phyloP scores from a whole-genome alignment of 805 yeast genomes.

The Pachysolen tannophilus region DNA sequence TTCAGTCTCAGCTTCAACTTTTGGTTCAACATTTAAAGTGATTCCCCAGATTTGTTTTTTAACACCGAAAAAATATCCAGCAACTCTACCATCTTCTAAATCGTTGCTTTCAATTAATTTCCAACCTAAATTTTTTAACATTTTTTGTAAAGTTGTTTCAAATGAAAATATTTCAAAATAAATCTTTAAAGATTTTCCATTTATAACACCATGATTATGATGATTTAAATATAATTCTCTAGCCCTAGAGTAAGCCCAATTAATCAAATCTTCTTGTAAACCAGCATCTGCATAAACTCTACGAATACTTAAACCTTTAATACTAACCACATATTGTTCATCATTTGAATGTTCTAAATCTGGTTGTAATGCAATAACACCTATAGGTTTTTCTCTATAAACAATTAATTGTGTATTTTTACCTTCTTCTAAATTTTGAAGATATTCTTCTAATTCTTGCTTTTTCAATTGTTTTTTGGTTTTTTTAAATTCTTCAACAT shows the following conservation, averaged over 20 bases:
- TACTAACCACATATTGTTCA: constrained; percentile 38
- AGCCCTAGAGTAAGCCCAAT: constrained; percentile 36
- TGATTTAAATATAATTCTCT: constrained; percentile 8
- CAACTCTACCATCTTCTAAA: not conserved
- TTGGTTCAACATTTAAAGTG: constrained; percentile 3
- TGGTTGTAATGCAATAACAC: constrained; percentile 35
- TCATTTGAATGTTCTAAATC: constrained; percentile 32
- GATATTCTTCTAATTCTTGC: constrained; percentile 7
- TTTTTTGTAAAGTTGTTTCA: not conserved
- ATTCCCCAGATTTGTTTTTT: constrained; percentile 7
- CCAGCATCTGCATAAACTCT: constrained; percentile 61
- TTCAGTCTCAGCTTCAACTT: constrained; percentile 2
- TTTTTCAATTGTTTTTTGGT: constrained; percentile 12
- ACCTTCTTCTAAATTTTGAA: constrained; percentile 26
- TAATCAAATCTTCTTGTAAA: constrained; percentile 53
- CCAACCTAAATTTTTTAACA: constrained; percentile 8
- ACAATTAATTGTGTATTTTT: constrained; percentile 46
- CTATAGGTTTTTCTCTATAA: constrained; percentile 69
- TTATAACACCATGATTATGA: constrained; percentile 5
- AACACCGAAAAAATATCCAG: constrained; percentile 1
- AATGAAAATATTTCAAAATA: constrained; percentile 7
- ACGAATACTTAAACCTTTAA: constrained; percentile 55
- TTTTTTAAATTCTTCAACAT: constrained; percentile 9
- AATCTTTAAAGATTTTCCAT: constrained; percentile 6
- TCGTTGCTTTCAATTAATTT: constrained; percentile 1